Percentiles rank a stretch among this genome's conserved stretches.
Conservation (phyloP, 140 eudicot genomes). For the Anethum foeniculum region DNA sequence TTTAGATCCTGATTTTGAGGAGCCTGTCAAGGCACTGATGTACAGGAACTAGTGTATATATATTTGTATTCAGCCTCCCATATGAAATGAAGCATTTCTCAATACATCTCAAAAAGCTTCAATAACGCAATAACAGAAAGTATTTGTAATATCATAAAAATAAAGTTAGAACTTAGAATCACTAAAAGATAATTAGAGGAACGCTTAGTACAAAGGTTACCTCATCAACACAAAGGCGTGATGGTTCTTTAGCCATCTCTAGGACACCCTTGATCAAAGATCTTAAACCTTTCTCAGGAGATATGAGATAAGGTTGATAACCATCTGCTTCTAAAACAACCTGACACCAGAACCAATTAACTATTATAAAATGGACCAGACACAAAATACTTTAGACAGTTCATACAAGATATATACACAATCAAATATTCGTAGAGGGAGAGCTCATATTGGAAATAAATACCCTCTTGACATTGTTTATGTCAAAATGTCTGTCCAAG, state of each 20-base stretch:
- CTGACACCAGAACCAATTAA: constrained; percentile 35
- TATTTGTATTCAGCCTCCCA: too few relatives aligned
- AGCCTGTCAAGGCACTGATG: too few relatives aligned
- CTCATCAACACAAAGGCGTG: constrained; percentile 99
- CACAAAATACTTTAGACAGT: not conserved
- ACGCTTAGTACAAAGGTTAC: constrained; percentile 28
- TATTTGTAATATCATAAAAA: not conserved
- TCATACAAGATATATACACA: not conserved
- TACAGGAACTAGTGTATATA: too few relatives aligned
- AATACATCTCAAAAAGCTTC: not conserved
- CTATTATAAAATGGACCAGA: constrained; percentile 7
- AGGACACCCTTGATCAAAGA: constrained; percentile 77
- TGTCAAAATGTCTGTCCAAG: constrained; percentile 88
- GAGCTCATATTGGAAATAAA: not conserved
- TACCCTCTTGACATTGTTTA: constrained; percentile 96
- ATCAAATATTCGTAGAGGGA: not conserved
- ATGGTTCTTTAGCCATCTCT: constrained; percentile 97
- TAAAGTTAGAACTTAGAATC: not conserved
- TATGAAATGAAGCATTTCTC: not conserved
- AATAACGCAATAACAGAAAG: too few relatives aligned
- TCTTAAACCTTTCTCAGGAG: constrained; percentile 97
- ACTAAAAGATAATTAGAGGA: not conserved
- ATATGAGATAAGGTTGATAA: constrained; percentile 95
- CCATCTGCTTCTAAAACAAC: constrained; percentile 99
- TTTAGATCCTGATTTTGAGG: too few relatives aligned